These are phyloP conservation scores for Barnettozyma hawaiiensis DNA, from an alignment of 1,139 yeast species.

Conservation along the genomic window DNA sequence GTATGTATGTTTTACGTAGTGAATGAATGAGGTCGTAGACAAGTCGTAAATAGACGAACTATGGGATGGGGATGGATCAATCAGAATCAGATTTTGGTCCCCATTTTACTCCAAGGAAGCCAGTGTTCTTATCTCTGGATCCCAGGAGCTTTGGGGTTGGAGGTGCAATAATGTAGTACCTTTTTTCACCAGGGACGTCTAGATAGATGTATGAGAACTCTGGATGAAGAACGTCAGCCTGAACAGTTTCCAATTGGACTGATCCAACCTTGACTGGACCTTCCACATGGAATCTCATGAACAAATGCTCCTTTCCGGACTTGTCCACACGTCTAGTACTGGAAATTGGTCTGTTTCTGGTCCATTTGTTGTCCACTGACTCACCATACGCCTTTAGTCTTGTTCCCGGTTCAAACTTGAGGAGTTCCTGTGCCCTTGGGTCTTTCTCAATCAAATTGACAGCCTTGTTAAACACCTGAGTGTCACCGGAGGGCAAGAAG, in stretches of 20 bases:
- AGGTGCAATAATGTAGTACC: constrained; percentile 70
- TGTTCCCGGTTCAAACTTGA: constrained; percentile 48
- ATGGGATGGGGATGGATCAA: background rate
- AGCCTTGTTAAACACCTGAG: constrained; percentile 82
- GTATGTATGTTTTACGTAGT: no score
- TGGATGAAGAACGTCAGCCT: constrained; percentile 58
- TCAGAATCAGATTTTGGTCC: constrained; percentile 68
- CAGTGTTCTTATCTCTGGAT: constrained; percentile 35
- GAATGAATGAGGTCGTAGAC: constrained; percentile 16
- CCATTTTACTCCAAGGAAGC: constrained; percentile 81
- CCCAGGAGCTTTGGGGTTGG: constrained; percentile 29
- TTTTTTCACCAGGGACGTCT: constrained; percentile 66
- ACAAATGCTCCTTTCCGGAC: constrained; percentile 73
- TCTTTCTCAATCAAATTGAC: constrained; percentile 70
- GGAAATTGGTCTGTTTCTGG: constrained; percentile 78
- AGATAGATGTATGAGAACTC: constrained; percentile 70
- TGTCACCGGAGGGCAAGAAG: constrained; percentile 86
- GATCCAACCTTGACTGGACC: constrained; percentile 55
- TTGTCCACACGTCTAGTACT: constrained; percentile 50
- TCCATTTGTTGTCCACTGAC: constrained; percentile 67
- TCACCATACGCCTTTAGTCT: constrained; percentile 85
- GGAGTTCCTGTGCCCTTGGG: constrained; percentile 49
- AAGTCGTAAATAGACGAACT: background rate
- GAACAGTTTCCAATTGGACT: constrained; percentile 72
- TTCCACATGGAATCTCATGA: constrained; percentile 85